phyloP scores from a whole-genome alignment of 495 filamentous ascomycete species.

The Penicillium parvum region DNA sequence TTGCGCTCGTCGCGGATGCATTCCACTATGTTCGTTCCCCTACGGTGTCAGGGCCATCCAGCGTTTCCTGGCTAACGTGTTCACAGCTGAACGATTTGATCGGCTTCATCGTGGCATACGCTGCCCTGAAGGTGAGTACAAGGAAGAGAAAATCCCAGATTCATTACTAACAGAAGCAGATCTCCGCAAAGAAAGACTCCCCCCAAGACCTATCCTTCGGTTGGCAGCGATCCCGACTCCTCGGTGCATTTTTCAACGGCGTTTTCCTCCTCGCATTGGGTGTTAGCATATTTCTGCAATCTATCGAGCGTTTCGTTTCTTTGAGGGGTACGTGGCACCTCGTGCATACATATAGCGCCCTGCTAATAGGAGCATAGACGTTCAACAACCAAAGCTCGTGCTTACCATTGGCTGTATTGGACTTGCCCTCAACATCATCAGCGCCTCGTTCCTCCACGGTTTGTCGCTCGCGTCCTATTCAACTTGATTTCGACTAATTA shows the following conservation, averaged over 20 bases:
- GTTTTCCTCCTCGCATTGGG: conserved; percentile 89
- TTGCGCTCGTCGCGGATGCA: conserved; percentile 78
- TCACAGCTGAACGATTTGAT: conserved; percentile 86
- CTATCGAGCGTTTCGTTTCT: conserved; percentile 70
- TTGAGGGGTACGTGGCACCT: conserved; percentile 30
- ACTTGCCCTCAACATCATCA: conserved; percentile 71
- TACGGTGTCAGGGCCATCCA: not conserved
- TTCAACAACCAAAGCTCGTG: conserved; percentile 69
- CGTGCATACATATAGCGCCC: conserved; percentile 4
- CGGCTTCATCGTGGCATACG: conserved; percentile 78
- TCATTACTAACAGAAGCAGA: conserved; percentile 11
- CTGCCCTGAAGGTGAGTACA: conserved; percentile 64
- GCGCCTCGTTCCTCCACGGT: conserved; percentile 75
- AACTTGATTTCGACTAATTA: not conserved
- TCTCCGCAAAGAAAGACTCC: conserved; percentile 23
- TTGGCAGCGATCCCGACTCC: conserved; percentile 82
- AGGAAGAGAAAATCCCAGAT: not conserved
- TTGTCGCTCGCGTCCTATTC: not conserved
- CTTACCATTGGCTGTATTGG: conserved; percentile 73
- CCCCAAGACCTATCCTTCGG: conserved; percentile 45
- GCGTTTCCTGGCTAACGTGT: not conserved
- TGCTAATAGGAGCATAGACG: conserved; percentile 33
- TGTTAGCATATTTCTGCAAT: conserved; percentile 88
- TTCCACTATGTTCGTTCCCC: conserved; percentile 69
- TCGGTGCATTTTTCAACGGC: conserved; percentile 88